Conservation (phyloP, 306 rosid genomes). For the Sechiopsis laciniata region DNA sequence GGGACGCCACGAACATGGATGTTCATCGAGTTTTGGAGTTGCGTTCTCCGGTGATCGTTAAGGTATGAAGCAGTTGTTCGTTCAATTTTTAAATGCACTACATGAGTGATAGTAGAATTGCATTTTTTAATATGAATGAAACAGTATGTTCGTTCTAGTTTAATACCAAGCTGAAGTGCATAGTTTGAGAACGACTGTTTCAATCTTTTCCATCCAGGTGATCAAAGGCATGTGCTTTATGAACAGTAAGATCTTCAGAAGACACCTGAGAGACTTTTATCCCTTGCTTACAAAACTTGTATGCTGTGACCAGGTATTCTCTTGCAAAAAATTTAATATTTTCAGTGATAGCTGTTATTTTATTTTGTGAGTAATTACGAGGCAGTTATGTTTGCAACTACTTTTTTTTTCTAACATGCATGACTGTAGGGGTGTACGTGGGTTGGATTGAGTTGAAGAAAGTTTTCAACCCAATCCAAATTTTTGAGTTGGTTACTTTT, state of each 20-base stretch:
- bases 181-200: slow-evolving; percentile 3
- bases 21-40: slow-evolving; percentile 81
- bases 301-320: slow-evolving; percentile 92
- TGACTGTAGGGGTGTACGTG: too few relatives aligned
- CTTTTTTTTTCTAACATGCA: too few relatives aligned
- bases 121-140: not conserved
- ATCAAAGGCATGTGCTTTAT: slow-evolving; percentile 83
- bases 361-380: not conserved
- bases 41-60: slow-evolving; percentile 84
- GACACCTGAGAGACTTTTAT: slow-evolving; percentile 84
- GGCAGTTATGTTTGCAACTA: too few relatives aligned
- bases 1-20: slow-evolving; percentile 76
- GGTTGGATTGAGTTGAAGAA: too few relatives aligned
- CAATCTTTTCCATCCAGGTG: slow-evolving; percentile 51
- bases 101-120: not conserved
- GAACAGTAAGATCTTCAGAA: slow-evolving; percentile 79
- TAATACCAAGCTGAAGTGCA: slow-evolving; percentile 5
- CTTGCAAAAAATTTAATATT: slow-evolving; percentile 16
- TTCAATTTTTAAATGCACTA: slow-evolving; percentile 16
- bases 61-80: slow-evolving; percentile 41
- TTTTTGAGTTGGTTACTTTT: too few relatives aligned
- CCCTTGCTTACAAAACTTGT: slow-evolving; percentile 91
- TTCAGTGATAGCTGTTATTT: not conserved
- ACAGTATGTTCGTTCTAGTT: not conserved
- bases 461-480: too few relatives aligned